A percentile compares a stretch with the other conserved stretches of the same genome.
These are phyloP conservation scores for Tetrapisispora phaffii DNA, from an alignment of 805 yeast genomes.

Conservation along the genomic window DNA sequence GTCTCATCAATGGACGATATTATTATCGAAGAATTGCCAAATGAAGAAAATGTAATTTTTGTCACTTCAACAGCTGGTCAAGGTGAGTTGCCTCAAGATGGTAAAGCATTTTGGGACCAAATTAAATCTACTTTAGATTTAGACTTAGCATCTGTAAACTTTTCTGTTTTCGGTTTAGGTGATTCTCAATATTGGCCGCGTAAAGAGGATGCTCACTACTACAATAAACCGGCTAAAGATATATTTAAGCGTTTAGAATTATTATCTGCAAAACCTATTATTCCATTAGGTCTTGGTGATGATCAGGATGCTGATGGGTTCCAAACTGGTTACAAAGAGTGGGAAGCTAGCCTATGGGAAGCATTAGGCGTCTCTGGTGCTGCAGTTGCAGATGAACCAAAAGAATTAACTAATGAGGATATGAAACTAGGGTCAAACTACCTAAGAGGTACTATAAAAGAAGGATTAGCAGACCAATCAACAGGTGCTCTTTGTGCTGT, in stretches of 20 bases:
- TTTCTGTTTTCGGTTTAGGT: constrained; percentile 85
- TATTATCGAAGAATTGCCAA: constrained; percentile 62
- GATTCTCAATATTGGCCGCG: constrained; percentile 97
- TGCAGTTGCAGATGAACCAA: constrained; percentile 81
- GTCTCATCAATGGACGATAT: constrained; percentile 57
- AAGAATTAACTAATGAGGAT: constrained; percentile 89
- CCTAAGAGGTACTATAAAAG: constrained; percentile 87
- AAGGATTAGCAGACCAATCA: constrained; percentile 66
- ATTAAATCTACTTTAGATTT: constrained; percentile 52
- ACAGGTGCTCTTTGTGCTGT: constrained; percentile 88
- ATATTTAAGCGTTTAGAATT: constrained; percentile 52
- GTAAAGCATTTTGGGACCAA: constrained; percentile 64
- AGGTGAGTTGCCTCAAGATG: constrained; percentile 84
- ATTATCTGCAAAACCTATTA: constrained; percentile 65
- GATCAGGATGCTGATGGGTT: constrained; percentile 97
- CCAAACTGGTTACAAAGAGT: constrained; percentile 78
- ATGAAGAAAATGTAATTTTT: constrained; percentile 52
- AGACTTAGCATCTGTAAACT: constrained; percentile 53
- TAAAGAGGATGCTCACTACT: constrained; percentile 87
- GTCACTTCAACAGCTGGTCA: constrained; percentile 91
- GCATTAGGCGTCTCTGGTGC: constrained; percentile 78
- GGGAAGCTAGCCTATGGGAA: constrained; percentile 83
- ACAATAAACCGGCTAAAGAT: constrained; percentile 83
- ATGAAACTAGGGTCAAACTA: constrained; percentile 81
- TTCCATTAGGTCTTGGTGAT: constrained; percentile 82